Conservation (phyloP, 208 protist species). For the Leishmania guyanensis region DNA sequence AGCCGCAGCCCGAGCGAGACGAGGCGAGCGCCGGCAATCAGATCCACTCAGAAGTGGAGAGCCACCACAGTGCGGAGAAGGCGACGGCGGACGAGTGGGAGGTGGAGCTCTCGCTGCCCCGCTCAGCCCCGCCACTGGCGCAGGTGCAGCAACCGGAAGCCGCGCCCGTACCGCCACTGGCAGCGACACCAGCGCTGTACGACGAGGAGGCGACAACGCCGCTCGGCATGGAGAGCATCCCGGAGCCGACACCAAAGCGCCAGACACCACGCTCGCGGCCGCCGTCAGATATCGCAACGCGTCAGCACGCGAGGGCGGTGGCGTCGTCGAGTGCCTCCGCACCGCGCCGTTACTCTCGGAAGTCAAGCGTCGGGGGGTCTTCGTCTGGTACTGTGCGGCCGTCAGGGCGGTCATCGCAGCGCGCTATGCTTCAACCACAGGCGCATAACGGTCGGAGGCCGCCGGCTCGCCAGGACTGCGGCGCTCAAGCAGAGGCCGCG, state of each 20-base stretch:
- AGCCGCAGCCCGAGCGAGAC: not conserved
- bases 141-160: not conserved
- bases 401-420: constrained; percentile 10
- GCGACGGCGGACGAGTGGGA: not conserved
- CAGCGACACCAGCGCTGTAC: not conserved
- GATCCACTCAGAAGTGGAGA: not conserved
- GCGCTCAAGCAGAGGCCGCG: not conserved
- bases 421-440: not conserved
- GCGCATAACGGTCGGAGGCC: not conserved
- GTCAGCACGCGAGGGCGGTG: not conserved
- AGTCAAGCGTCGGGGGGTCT: constrained; percentile 3
- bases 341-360: not conserved
- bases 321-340: not conserved
- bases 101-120: constrained; percentile 9
- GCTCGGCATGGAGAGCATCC: constrained; percentile 7
- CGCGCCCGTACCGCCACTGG: not conserved
- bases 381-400: not conserved
- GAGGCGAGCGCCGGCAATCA: not conserved
- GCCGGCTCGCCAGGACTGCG: not conserved
- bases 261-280: constrained; percentile 4
- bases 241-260: constrained; percentile 15
- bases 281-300: not conserved
- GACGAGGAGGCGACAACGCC: constrained; percentile 8
- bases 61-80: not conserved
- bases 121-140: not conserved